Base-by-base conservation (phyloP, 768 basidiomycete species). In the Boletus sensibilis region DNA sequence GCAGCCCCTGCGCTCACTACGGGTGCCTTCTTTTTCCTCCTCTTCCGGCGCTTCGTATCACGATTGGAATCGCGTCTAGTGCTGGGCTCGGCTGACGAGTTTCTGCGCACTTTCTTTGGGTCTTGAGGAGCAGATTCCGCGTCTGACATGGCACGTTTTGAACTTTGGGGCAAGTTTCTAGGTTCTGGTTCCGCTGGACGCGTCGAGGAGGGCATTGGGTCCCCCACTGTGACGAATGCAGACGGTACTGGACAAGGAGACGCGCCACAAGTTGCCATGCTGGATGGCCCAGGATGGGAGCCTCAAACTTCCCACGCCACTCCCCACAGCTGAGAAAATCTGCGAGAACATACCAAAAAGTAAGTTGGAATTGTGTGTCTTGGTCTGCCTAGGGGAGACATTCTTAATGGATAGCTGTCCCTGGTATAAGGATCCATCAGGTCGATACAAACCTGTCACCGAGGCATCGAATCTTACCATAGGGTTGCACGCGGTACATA, bases 281-380 rank as follows among this genome's bases (percentile, higher is more conserved):
- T 7, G 41, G 21, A 21, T n/a, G n/a, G n/a, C n/a, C n/a, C n/a
- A n/a, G n/a, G n/a, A n/a, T 29, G 49, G 44, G 25, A 8, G 31
- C 12, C 27, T n/a, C 20, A 31, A 57, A 48, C 3, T 57, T 70
- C 68, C 50, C 68, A 68, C 68, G 68, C 68, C 68, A 70, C 68
- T 1, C 2, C 25, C 31, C 34, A 43, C 25, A 43, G 27, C 5
- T 8, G 42, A 23, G 21, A 42, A 14, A 14, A 39, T 39, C 21
- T 20, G 12, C 11, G 40, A 12, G 14, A 14, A 13, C 21, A 18
- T 35, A 38, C 18, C 37, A 7, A 38, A 18, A n/a, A 38, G 37
- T 38, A 41, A 41, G 40, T n/a, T n/a, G n/a, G n/a, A n/a, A n/a
- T n/a, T n/a, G n/a, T 25, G 1, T 13, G 23, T 25, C 13, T 25